Base-by-base conservation (phyloP, 139 green algal genomes). In the Tetradesmus lagerheimii region DNA sequence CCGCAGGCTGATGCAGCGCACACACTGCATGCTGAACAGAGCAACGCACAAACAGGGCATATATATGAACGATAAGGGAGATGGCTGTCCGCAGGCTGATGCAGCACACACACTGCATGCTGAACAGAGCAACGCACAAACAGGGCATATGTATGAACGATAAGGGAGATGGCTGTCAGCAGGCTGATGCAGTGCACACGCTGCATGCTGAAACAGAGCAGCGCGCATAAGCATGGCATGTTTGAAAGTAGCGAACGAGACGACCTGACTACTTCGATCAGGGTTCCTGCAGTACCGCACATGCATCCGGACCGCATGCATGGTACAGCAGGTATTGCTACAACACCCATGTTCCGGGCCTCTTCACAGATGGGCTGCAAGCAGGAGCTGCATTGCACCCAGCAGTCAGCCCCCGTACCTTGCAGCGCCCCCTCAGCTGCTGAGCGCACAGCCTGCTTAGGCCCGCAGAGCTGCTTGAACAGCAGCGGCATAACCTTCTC, bases 401-500 rank as follows among this genome's bases (percentile, higher is more conserved):
- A 82, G 34, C 31, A 39, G 38, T 4, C 27, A 31, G 25, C 15
- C 0, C 16, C 50, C 87, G 1, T 34, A 93, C 91, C 86, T 31
- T 86, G 71, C 37, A 96, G 90, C 23, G 91, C 91, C 2, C 89
- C 90, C 27, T 71, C 80, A 25, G 90, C 93, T 47, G 88, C 53
- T 12, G 83, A 45, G 0, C 91, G 71, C 27, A 95, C 76, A 0
- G 43, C 71, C 78, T 96, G 95, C 90, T 97, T 97, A 35, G 80
- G 38, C 78, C 96, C 96, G 1, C 87, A 91, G 43, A 94, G 79
- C 47, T 93, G 88, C 12, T 90, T 64, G 39, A 97, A 95, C 78
- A 97, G 91, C 57, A 89, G 20, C 0, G 92, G 93, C 88, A 96
- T 85, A 71, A 97, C 78, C 15, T 91, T 86, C 71, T 97, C 95